A percentile compares a stretch with the other conserved stretches of the same genome.
These are phyloP conservation scores for Rhizoclosmatium sp. DNA, from an alignment of 192 early-diverging fungal species.

Conservation along the genomic window DNA sequence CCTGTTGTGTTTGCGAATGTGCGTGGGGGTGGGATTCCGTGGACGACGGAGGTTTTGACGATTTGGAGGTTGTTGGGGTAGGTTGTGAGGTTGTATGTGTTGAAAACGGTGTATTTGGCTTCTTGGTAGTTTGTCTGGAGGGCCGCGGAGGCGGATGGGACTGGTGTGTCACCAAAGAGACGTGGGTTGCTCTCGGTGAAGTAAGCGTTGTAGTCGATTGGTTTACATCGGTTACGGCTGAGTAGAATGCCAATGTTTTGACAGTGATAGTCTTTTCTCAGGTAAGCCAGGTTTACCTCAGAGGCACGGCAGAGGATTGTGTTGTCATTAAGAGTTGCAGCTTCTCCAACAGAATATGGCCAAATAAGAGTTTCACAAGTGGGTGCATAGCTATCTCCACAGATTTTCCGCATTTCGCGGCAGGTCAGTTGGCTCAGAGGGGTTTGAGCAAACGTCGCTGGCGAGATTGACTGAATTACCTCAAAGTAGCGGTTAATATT, in stretches of 20 bases:
- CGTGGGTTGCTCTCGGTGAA: not conserved
- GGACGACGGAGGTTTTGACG: not conserved
- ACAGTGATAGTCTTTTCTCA: constrained; percentile 22
- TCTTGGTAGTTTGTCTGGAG: constrained; percentile 25
- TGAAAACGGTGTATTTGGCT: constrained; percentile 29
- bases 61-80: constrained; percentile 34
- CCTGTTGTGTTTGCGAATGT: constrained; percentile 34
- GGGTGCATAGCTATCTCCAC: constrained; percentile 17
- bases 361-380: constrained; percentile 27
- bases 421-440: constrained; percentile 8
- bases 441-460: not conserved
- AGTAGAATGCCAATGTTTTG: constrained; percentile 2
- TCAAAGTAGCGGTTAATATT: constrained; percentile 40
- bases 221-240: not conserved
- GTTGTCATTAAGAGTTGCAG: constrained; percentile 17
- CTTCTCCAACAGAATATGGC: constrained; percentile 32
- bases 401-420: constrained; percentile 17
- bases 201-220: constrained; percentile 10
- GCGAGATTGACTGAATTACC: not conserved
- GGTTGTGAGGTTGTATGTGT: constrained; percentile 37
- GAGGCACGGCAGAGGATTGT: constrained; percentile 33
- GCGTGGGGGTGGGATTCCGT: constrained; percentile 18
- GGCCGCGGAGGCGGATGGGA: not conserved
- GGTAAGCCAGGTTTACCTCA: constrained; percentile 33
- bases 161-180: not conserved